Base-by-base conservation (phyloP, 345 rosid genomes). In the Eutrema japonicum region DNA sequence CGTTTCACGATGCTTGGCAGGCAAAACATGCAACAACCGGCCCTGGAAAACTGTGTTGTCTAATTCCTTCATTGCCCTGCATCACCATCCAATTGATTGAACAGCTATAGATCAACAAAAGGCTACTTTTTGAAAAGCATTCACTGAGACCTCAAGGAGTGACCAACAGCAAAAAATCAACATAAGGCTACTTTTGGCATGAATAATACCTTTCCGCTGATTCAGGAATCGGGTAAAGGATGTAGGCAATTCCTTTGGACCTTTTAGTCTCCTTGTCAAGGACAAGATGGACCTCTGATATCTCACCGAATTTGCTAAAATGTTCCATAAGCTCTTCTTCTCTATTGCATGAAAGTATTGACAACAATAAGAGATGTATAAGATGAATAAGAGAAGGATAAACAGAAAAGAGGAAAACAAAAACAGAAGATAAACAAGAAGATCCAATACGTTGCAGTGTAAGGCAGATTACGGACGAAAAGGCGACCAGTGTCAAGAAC, bases 11-110 rank as follows among this genome's bases (percentile, higher is more conserved):
- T 72, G 82, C 79, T 82, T 84, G 42, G 97, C 88, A 51, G 89
- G 93, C 88, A 91, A 66, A 57, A 94, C 82, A 83, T 94, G 98
- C 83, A 94, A 70, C 80, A 94, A 79, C 74, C 98, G 87, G 2
- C 97, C 98, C 79, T 91, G 98, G 74, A 94, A 94, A 78, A 70
- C 85, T 77, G 95, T 79, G 54, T 82, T 85, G 84, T 94, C 98
- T 65, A 87, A 72, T 71, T 83, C 87, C 73, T 85, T 84, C 73
- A 88, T 79, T 55, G 97, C 97, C 84, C 98, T 94, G 83, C 73
- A 83, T 22, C 70, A 78, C 46, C 59, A 59, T 61, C 60, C 76
- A 63, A 51, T 65, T 14, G 22, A 67, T 57, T 59, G 29, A 45
- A 45, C 32, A 69, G 18, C 62, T 67, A 42, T 32, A 54, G 48